Percentiles rank a stretch among this genome's conserved stretches.
phyloP scores from a whole-genome alignment of 2,329 filamentous ascomycete genomes.

The Trichoderma guizhouense region DNA sequence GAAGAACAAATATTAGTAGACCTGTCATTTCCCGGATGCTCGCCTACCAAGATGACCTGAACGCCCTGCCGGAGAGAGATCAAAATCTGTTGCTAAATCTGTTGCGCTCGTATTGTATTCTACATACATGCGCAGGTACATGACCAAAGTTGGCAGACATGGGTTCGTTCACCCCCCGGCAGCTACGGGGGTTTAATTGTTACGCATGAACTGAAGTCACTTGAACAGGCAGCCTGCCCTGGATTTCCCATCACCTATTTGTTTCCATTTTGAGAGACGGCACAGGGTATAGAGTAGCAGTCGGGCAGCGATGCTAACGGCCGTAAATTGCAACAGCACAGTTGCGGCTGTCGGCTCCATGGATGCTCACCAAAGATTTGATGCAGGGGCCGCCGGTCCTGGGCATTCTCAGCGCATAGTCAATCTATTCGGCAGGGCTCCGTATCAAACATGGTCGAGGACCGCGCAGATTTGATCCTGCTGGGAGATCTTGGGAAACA shows the following conservation, averaged over 20 bases:
- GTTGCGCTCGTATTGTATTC: neutral
- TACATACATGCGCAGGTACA: neutral
- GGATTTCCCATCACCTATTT: neutral
- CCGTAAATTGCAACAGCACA: neutral
- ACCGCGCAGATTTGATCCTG: neutral
- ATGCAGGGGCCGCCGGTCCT: neutral
- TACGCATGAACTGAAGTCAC: conserved; percentile 18
- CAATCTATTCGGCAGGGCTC: neutral
- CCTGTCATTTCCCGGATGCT: neutral
- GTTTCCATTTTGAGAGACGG: neutral
- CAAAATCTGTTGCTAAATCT: neutral
- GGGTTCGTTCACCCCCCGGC: neutral
- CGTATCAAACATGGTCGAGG: neutral
- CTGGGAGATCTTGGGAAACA: neutral
- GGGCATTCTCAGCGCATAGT: neutral
- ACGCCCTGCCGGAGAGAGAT: neutral
- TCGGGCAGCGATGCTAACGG: neutral
- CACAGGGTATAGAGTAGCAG: neutral
- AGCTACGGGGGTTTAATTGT: conserved; percentile 1
- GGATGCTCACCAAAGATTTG: neutral
- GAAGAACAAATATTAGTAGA: neutral
- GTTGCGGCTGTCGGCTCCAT: neutral
- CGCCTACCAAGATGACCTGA: neutral
- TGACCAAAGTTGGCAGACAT: neutral
- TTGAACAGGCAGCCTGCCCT: neutral